Evolutionary conservation across 1,284 basidiomycete species (phyloP), one percentile per base, ranked within the genome.

Genomic region (Boletus smithii): DNA sequence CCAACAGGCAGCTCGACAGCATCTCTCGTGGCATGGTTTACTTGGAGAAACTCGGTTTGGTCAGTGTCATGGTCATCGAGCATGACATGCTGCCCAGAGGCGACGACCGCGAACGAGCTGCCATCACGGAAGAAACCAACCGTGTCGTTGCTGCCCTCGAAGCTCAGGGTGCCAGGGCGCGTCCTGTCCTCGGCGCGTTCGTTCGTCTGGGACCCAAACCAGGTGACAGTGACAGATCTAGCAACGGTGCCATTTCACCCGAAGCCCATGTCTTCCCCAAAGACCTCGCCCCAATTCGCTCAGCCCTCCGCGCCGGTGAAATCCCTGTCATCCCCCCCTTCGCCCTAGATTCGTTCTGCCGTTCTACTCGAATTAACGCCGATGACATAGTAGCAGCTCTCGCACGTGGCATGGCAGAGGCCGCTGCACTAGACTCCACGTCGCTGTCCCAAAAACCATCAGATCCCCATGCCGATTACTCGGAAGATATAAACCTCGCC

Each of bases 251-350:
- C 18, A 41, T 54, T 18, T 60, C 69, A 8, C 87, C 85, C 3
- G 87, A 91, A 69, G 81, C 88, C 1, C 88, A 91, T 58, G 81
- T 86, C 2, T 69, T 79, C 46, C 83, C 88, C 4, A 77, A 81
- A 45, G 91, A 93, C 51, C 78, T 97, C 46, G 76, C 83, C 39
- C 81, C 87, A 34, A 85, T 99, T 48, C 85, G 91, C 23, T 88
- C 89, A 36, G 91, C 97, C 3, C 80, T 99, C 47, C 81, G 83
- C 46, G 83, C 91, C 14, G 91, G 94, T 20, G 95, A 98, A 71
- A 98, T 98, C 48, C 97, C 97, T 4, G 93, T 99, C 20, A 80
- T 99, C 39, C 79, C 94, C n/a, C 95, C 95, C 4, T 82, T 98
- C 45, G 95, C 94, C 1, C 76, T 98, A 14, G 93, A 97, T 66